Base-by-base conservation (phyloP, 1,139 yeast species). In the Diutina rugosa region DNA sequence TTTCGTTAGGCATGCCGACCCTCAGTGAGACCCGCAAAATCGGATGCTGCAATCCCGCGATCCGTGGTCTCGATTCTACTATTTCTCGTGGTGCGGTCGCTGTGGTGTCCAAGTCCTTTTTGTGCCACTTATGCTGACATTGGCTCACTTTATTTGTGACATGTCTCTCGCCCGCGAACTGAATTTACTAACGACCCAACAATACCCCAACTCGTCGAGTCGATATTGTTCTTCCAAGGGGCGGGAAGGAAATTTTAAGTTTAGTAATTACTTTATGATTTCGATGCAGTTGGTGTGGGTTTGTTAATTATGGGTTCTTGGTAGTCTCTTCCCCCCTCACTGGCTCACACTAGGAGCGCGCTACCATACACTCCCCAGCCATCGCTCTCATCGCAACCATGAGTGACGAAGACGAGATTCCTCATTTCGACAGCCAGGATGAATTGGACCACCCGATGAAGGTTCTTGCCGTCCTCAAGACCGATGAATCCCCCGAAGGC, bases 401-500 rank as follows among this genome's bases (percentile, higher is more conserved):
- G 53, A 49, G 53, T 16, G 53, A 49, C 53, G 44, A 49, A 8
- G 53, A 49, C 6, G 18, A n/a, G 12, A 49, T 49, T 44, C 53
- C 53, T 10, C n/a, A 30, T n/a, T 49, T 49, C 28, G 53, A 30
- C 21, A 30, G 44, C 28, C 28, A 49, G 12, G 53, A 49, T 32
- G 53, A 49, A 18, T 32, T 49, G 41, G 53, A 49, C 28, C 53
- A 49, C 14, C 53, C 53, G 10, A 32, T 49, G 44, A 30, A 32
- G 28, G 28, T 30, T n/a, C 21, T 49, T 6, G 53, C 28, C 41
- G 53, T 49, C 1, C 53, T 49, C 14, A 49, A 49, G 28, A 29
- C 53, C 5, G 53, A 49, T 6, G 44, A 49, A 1, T n/a, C 18
- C 26, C 44, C 75, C 1, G 79, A 77, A 49, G 81, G 82, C 10